Base-by-base conservation (phyloP, 2,329 filamentous ascomycete genomes). In the Microcera coccophila region DNA sequence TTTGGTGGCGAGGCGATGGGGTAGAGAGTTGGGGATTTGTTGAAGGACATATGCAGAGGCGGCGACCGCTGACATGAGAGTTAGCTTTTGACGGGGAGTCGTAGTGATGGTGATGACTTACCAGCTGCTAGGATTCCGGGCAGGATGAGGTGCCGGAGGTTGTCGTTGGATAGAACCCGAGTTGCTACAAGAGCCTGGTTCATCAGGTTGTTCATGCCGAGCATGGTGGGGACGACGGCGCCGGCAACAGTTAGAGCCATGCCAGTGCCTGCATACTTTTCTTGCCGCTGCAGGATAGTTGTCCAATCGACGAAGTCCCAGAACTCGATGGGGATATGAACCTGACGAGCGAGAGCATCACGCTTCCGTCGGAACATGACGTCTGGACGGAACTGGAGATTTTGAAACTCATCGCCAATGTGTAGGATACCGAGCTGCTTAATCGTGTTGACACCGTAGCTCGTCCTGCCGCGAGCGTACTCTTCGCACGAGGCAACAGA, bases 201-300 rank as follows among this genome's bases (percentile, higher is more conserved):
- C 54, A 96, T 72, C 90, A 91, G 97, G 38, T 86, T 84, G 54
- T 86, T 82, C 48, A 90, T 86, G 46, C 90, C 89, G 29, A 98
- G 72, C 59, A 93, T 75, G 36, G 89, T 79, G 37, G 85, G 81
- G 43, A 91, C 89, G 4, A 97, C 74, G 2, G 95, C 88, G 43
- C 89, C 90, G 9, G 87, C 87, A 26, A 95, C 79, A 1, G 93
- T 98, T 60, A 98, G 76, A 5, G 91, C 93, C 85, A 98, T 90
- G 50, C 93, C 87, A 3, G 90, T 94, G 29, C 91, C 89, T 5
- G 91, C 90, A 42, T 94, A 76, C 74, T 97, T 98, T 67, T 98
- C 93, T 63, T 97, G 91, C 41, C 83, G 79, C 60, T 96, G 89
- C 71, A 95, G 77, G 5, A 97, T 69, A 10, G 82, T 86, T 15